phyloP scores from a whole-genome alignment of 176 grass and related monocot species.

The Triticum urartu region DNA sequence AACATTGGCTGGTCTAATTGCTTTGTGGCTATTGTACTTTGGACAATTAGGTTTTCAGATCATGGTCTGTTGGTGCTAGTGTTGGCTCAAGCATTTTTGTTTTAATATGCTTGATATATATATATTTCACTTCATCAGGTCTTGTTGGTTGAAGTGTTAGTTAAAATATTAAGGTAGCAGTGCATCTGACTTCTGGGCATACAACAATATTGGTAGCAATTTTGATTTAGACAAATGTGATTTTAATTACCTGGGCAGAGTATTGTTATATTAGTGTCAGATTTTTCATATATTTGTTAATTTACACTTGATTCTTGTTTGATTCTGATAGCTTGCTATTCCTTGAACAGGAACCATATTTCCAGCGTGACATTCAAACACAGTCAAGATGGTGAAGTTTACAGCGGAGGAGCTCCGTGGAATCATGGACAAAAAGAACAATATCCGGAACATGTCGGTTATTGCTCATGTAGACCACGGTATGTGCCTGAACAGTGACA shows the following conservation, averaged over 20 bases:
- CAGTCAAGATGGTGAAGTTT: slow-evolving; percentile 96
- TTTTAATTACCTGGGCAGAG: background rate
- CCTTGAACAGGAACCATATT: slow-evolving; percentile 3
- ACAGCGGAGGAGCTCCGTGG: slow-evolving; percentile 75
- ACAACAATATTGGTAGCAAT: background rate
- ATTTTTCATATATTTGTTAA: background rate
- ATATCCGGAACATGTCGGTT: slow-evolving; percentile 88
- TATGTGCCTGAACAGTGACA: slow-evolving; percentile 6
- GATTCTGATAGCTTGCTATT: background rate
- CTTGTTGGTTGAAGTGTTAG: background rate
- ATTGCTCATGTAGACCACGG: slow-evolving; percentile 90
- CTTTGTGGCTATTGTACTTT: background rate
- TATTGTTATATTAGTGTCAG: background rate
- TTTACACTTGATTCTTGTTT: background rate
- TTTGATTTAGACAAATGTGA: background rate
- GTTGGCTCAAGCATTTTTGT: background rate
- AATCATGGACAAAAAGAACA: slow-evolving; percentile 90
- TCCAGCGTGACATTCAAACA: slow-evolving; percentile 20
- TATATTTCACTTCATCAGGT: background rate
- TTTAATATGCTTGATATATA: background rate
- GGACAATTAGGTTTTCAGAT: background rate
- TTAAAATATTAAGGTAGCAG: background rate
- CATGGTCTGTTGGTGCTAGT: background rate
- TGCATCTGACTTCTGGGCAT: background rate
- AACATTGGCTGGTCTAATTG: background rate